Base-by-base conservation (phyloP, 2,329 filamentous ascomycete genomes). In the Xylaria sp. region DNA sequence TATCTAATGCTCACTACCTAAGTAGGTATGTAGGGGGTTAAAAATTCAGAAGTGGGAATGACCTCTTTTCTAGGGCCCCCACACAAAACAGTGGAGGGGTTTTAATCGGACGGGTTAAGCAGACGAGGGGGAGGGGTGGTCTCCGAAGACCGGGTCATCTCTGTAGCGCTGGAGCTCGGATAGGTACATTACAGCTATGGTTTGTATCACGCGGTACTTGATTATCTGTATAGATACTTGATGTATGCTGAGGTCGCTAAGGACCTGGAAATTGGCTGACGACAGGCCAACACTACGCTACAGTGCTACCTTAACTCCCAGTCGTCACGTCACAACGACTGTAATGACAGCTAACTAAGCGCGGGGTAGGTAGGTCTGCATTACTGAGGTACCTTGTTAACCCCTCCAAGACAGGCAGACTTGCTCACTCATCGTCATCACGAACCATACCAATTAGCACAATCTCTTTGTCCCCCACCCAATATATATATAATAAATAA, bases 391-490 rank as follows among this genome's bases (percentile, higher is more conserved):
- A 53, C 51, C 50, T 32, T 32, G 40, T 27, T n/a, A 13, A 29
- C 53, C 48, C 40, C 29, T 23, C 42, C 62, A 44, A 3, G 16
- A 44, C 40, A 48, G 44, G 16, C 21, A 5, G 29, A 9, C 23
- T n/a, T 42, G 48, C 55, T 65, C 55, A 60, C 61, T 64, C 55
- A 60, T 68, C 66, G 40, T 55, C 60, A 64, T 55, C 60, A 57
- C 60, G 48, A 65, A 37, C 44, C 32, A 29, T n/a, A 8, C 18
- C 21, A 35, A 35, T 35, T 35, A 6, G 32, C 32, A 35, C 32
- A 35, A 35, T 35, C 32, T 9, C 16, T 25, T 27, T 25, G 35
- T 27, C 23, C 48, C 40, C 65, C 55, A 57, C 54, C 40, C 44
- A 9, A 8, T 21, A 23, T 42, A 42, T 42, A 18, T 8, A 23